Evolutionary conservation across 495 filamentous ascomycete genomes (phyloP), one percentile per base, ranked within the genome.

Genomic region (Bombardia bombarda): DNA sequence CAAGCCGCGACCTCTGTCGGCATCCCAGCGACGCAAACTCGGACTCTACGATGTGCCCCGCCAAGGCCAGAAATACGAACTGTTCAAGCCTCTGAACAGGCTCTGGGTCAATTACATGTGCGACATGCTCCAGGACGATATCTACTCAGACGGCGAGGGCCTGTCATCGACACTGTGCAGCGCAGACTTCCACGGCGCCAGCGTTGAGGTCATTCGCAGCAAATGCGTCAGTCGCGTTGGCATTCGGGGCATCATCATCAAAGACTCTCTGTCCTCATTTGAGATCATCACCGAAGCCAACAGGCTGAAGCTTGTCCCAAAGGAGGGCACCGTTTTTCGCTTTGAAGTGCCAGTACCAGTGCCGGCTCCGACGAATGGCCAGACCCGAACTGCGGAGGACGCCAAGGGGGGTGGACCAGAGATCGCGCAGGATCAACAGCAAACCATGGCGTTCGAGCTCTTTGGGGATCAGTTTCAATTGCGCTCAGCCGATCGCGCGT

Each of bases 101-200:
- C 69, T 98, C 57, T 98, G 92, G 92, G 51, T 80, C 5, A 77
- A 70, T 1, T 96, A 98, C 65, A 84, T 93, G 62, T 75, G 78
- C 49, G 86, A 90, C 46, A 64, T 90, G 0, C 55, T 95, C 12
- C 76, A 75, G 1, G 57, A 30, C 35, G 68, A 68, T 48, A 61
- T 70, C 28, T 66, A 67, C 31, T 60, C 52, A 0, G 68, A 65
- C 17, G 68, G 67, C 1, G 56, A 69, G 21, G 43, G 60, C 47
- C 53, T 73, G 52, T 59, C 79, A 55, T 78, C 80, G 24, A 82
- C 86, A 59, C 62, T 95, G 40, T 78, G 73, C 17, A 84, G 82
- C 54, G 87, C 87, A 28, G 92, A 98, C 61, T 93, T 82, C 52
- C 92, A 96, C 61, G 92, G 92, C 0, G 89, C 90, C 14, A 67